Conservation (phyloP, 1,139 yeast species). For the Geotrichum carabidarum region DNA sequence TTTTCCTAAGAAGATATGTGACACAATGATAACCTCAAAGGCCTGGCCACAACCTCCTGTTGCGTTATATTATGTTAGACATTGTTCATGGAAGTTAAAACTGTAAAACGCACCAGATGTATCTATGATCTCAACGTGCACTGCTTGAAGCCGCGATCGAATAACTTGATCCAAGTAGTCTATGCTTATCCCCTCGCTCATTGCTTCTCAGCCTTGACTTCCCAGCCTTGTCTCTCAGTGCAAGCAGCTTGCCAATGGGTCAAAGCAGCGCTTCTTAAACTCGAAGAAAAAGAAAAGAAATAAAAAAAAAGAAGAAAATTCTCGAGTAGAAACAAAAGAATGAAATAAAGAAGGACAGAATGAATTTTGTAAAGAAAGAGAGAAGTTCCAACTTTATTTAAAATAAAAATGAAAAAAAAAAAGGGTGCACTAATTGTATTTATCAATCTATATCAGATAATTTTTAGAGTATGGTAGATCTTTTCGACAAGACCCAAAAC, state of each 20-base stretch:
- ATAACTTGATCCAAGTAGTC: conserved; percentile 34
- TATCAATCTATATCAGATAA: conserved; percentile 1
- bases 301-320: background rate
- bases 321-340: background rate
- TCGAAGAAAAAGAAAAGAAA: background rate
- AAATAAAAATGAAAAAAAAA: too few species aligned
- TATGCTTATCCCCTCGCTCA: conserved; percentile 16
- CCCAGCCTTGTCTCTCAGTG: background rate
- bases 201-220: background rate
- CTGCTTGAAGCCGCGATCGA: conserved; percentile 35
- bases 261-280: background rate
- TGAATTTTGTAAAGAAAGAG: background rate
- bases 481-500: background rate
- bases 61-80: background rate
- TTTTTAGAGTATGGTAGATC: background rate
- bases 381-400: too few species aligned
- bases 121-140: conserved; percentile 38
- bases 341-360: background rate
- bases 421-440: background rate
- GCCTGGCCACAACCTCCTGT: conserved; percentile 83
- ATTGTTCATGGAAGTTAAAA: background rate
- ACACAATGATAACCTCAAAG: conserved; percentile 73
- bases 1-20: conserved; percentile 67
- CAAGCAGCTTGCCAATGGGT: too few species aligned
- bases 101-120: conserved; percentile 34